Evolutionary conservation across 495 filamentous ascomycete genomes (phyloP), one percentile per base, ranked within the genome.

Genomic region (Neurospora sp.): DNA sequence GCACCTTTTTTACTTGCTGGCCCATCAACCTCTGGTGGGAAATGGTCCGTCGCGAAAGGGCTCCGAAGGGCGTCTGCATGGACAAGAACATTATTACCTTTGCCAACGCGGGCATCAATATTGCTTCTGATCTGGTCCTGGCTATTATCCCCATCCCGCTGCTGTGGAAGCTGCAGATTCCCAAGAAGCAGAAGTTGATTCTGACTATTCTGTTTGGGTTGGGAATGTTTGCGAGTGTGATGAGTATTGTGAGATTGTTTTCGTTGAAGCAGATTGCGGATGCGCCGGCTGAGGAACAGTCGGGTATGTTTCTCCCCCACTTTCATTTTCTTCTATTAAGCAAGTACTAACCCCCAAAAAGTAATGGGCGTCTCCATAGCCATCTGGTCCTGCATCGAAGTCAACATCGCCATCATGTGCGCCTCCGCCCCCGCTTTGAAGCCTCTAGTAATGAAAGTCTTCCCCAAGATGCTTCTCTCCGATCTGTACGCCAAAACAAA

Each of bases 351-450:
- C n/a, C n/a, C n/a, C n/a, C n/a, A n/a, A n/a, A n/a, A n/a, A 38
- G 78, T 76, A 41, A 66, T 73, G 5, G 77, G 77, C 46, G 71
- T 84, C 69, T 62, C 73, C 16, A 79, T 83, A 11, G 77, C 83
- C n/a, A 81, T 81, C 44, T 87, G 85, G 84, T 85, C 83, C 39
- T 81, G 82, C 40, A 81, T 86, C 71, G 85, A 87, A 73, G 83
- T 86, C 74, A 84, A 85, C 39, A 75, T 84, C 16, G 84, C 79
- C 7, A 85, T 88, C 41, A 77, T 86, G n/a, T 87, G 86, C 74
- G 83, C 85, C 10, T 87, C 82, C 70, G 77, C 86, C 12, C 84
- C 85, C 1, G 85, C 86, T 0, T 74, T 86, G 44, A 80, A 79
- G 39, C 76, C 79, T 0, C 72, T 84, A 38, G 73, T 82, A 70